Conservation (phyloP, 2,329 filamentous ascomycete genomes). For the Kalmusia sp. region DNA sequence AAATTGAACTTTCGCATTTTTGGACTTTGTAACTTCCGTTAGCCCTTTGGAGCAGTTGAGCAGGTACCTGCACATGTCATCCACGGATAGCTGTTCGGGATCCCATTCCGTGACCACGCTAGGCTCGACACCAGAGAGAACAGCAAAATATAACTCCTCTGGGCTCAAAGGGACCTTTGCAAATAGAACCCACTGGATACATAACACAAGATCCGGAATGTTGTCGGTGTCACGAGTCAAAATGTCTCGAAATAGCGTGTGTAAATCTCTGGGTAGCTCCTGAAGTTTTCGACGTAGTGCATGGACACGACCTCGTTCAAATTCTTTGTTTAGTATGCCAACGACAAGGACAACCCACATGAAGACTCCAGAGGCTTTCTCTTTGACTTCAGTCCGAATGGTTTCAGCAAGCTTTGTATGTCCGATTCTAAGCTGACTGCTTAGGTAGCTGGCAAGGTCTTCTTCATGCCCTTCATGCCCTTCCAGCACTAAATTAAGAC, state of each 20-base stretch:
- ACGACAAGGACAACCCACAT: conserved; percentile 57
- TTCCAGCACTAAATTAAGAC: conserved; percentile 41
- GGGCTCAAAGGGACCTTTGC: conserved; percentile 52
- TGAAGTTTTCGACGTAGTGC: conserved; percentile 40
- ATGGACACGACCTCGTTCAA: conserved; percentile 33
- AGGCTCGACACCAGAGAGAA: conserved; percentile 2
- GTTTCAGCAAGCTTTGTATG: conserved; percentile 10
- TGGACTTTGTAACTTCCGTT: conserved; percentile 19
- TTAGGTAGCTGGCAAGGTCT: conserved; percentile 37
- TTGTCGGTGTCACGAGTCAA: conserved; percentile 48
- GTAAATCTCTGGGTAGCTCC: conserved; percentile 51
- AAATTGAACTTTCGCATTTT: conserved; percentile 31
- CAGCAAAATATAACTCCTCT: conserved; percentile 10
- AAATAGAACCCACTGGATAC: conserved; percentile 63
- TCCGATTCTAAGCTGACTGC: conserved; percentile 18
- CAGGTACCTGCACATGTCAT: conserved; percentile 17
- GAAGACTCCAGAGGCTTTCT: conserved; percentile 52
- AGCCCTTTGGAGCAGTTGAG: conserved; percentile 22
- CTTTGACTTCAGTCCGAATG: conserved; percentile 36
- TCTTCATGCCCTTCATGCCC: conserved; percentile 38
- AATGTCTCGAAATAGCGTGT: conserved; percentile 56
- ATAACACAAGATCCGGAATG: conserved; percentile 28
- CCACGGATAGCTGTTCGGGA: conserved; percentile 18
- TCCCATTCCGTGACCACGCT: conserved; percentile 27
- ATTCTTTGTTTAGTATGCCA: conserved; percentile 53